A percentile compares a stretch with the other conserved stretches of the same genome.
Evolutionary conservation across 2,329 filamentous ascomycete genomes (phyloP).

Genomic region (Fusarium compactum): DNA sequence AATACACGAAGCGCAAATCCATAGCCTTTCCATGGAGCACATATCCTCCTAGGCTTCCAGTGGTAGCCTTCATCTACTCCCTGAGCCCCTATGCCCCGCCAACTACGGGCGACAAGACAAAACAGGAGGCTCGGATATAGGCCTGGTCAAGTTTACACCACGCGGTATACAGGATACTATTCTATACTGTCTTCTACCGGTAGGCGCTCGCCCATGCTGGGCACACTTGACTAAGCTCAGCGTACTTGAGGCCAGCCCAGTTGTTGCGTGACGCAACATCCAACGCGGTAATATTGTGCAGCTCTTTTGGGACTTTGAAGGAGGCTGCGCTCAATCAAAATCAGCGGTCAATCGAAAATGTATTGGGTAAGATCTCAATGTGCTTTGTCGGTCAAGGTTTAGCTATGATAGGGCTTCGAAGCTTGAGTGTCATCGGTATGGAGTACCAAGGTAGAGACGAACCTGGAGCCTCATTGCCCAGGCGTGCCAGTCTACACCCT

Average conservation of each 20-base stretch:
- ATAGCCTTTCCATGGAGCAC: background rate
- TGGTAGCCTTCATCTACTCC: background rate
- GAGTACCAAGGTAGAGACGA: background rate
- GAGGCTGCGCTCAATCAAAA: constrained; percentile 19
- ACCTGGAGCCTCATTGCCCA: background rate
- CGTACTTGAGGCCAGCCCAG: constrained; percentile 18
- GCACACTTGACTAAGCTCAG: background rate
- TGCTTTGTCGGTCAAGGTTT: background rate
- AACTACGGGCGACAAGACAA: background rate
- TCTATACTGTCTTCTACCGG: background rate
- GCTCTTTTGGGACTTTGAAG: background rate
- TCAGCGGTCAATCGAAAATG: constrained; percentile 6
- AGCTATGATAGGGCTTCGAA: constrained; percentile 5
- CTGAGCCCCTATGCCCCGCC: background rate
- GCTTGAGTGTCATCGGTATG: background rate
- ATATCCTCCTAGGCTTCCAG: background rate
- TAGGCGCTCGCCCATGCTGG: background rate
- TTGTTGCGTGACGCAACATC: background rate
- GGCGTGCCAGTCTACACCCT: constrained; percentile 18
- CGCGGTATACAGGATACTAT: background rate
- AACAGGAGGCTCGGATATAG: background rate
- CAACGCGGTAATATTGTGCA: background rate
- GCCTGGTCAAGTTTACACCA: background rate
- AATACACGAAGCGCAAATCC: background rate
- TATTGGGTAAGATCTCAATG: background rate